Evolutionary conservation across 306 rosid species (phyloP), one percentile per base, ranked within the genome.

Genomic region (Pueraria montana): DNA sequence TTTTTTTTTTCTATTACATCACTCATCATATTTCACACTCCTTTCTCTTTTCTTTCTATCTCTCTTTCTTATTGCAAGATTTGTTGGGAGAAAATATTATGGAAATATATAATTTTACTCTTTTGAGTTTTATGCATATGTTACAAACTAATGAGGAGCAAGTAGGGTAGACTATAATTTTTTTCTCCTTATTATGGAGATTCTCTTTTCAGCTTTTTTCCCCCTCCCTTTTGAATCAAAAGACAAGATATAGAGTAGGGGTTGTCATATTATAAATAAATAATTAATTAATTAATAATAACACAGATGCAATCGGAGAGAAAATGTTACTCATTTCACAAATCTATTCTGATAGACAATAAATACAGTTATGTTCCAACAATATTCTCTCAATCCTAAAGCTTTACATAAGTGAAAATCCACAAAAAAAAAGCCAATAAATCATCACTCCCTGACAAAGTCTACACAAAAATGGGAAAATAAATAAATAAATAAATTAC

Each of bases 351-450:
- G 30, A 0, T 72, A 82, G 30, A 52, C 20, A 50, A 26, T 82
- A 84, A 74, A 84, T 87, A 84, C 82, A 87, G 38, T 61, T 84
- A 68, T 82, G 74, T 82, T 84, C 56, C 21, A 78, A 59, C 80
- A 82, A 81, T 69, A 78, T 74, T 72, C 45, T 58, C 83, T 72
- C 78, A 34, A 59, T 80, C 78, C 84, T 82, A 84, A 84, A 83
- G 52, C 86, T 85, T 85, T 88, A 82, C 88, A 88, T 72, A 20
- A 63, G 81, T 63, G 79, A 85, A 63, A 87, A 66, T 62, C 80
- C 76, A 78, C 48, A 64, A 83, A 56, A 34, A 5, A 34, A 34
- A 70, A 11, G 30, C 81, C 53, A 74, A 82, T 3, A 53, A 88
- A 84, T 78, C 52, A 78, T 79, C 80, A 87, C 61, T 71, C 68